Percentiles rank a stretch among this genome's conserved stretches.
These are phyloP conservation scores for Tephrocybe sp. DNA, from an alignment of 768 basidiomycete species.

Conservation along the genomic window DNA sequence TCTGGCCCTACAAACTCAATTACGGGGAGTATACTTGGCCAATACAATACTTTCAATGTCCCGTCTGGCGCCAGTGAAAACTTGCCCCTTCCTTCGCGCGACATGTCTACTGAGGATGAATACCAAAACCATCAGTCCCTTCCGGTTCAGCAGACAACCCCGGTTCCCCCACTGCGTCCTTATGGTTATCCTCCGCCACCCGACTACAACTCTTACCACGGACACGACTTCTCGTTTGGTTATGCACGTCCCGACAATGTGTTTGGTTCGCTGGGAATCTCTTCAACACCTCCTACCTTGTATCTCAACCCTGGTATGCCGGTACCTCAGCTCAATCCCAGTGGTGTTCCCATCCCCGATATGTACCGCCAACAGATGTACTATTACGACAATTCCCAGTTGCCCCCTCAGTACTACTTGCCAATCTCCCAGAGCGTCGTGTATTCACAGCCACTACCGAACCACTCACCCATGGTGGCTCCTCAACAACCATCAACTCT, in stretches of 20 bases:
- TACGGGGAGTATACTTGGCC: background rate
- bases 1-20: conserved; percentile 14
- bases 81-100: conserved; percentile 54
- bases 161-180: conserved; percentile 42
- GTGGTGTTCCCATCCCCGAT: conserved; percentile 36
- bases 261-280: conserved; percentile 48
- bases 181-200: conserved; percentile 50
- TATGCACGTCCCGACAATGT: conserved; percentile 50
- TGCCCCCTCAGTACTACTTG: conserved; percentile 61
- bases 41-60: conserved; percentile 26
- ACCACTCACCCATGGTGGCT: conserved; percentile 52
- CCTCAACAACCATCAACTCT: conserved; percentile 43
- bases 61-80: conserved; percentile 48
- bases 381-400: conserved; percentile 50
- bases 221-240: conserved; percentile 46
- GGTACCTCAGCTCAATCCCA: conserved; percentile 19
- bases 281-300: conserved; percentile 35
- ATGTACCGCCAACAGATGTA: conserved; percentile 50
- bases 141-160: conserved; percentile 24
- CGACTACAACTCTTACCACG: conserved; percentile 64
- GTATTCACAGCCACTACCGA: conserved; percentile 42
- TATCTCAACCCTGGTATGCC: conserved; percentile 40
- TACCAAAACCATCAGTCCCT: conserved; percentile 17
- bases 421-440: conserved; percentile 55
- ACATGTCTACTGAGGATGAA: conserved; percentile 32